A percentile compares a stretch with the other conserved stretches of the same genome.
Conservation (phyloP, 148 eudicot species). For the Amaranthus cruentus region DNA sequence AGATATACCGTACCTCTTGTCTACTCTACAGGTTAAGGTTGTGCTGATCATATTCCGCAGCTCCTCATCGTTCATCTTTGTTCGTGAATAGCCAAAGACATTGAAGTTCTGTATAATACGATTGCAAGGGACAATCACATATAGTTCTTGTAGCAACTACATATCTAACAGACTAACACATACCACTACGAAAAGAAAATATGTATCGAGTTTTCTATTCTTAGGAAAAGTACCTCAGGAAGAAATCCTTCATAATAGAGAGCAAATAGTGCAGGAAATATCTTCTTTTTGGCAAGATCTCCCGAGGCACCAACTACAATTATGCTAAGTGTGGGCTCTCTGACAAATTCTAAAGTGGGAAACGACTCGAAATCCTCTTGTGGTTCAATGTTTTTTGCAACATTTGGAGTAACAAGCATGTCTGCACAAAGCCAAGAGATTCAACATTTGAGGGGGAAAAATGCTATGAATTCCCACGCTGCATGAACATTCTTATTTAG, state of each 20-base stretch:
- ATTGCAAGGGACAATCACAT: neutral
- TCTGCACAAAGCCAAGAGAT: constrained; percentile 29
- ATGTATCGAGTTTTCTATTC: neutral
- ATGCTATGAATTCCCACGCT: neutral
- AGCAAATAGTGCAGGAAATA: constrained; percentile 92
- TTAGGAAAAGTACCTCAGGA: constrained; percentile 47
- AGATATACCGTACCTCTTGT: constrained; percentile 47
- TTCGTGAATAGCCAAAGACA: constrained; percentile 74
- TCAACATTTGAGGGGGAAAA: constrained; percentile 1
- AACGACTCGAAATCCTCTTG: constrained; percentile 20
- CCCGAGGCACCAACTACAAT: constrained; percentile 93
- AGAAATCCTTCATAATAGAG: constrained; percentile 63
- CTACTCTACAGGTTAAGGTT: constrained; percentile 85
- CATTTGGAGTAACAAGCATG: constrained; percentile 34
- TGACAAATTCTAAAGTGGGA: constrained; percentile 20
- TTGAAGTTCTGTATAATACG: constrained; percentile 47
- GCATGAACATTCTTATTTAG: neutral
- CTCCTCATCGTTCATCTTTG: constrained; percentile 65
- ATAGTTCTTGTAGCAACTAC: neutral
- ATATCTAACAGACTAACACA: neutral
- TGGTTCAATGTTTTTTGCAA: constrained; percentile 28
- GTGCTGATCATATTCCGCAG: constrained; percentile 61
- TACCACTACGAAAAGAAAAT: neutral
- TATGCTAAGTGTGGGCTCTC: constrained; percentile 57
- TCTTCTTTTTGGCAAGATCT: constrained; percentile 89